These are phyloP conservation scores for Simplicillium aogashimaense DNA, from an alignment of 2,329 filamentous ascomycete genomes.

Conservation along the genomic window DNA sequence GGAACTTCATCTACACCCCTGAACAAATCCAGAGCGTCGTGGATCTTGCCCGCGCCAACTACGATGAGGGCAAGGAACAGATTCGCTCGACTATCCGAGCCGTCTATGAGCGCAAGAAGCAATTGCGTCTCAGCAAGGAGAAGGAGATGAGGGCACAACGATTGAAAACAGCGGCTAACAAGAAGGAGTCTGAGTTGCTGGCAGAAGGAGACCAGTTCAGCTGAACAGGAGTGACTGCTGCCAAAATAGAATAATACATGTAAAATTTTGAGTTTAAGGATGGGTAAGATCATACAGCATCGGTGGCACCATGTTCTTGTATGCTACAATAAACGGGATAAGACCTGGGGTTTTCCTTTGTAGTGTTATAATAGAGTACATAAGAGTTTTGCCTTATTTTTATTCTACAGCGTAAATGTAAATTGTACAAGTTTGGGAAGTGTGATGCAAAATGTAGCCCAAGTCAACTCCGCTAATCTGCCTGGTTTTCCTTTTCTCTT, in stretches of 20 bases:
- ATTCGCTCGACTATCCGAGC: slow-evolving; percentile 71
- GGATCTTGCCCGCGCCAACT: slow-evolving; percentile 75
- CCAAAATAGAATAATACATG: too few species aligned
- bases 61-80: slow-evolving; percentile 68
- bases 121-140: slow-evolving; percentile 46
- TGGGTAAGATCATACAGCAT: not conserved
- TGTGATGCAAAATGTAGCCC: slow-evolving; percentile 10
- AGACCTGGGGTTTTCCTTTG: slow-evolving; percentile 9
- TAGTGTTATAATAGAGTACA: slow-evolving; percentile 9
- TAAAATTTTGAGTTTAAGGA: not conserved
- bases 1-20: slow-evolving; percentile 95
- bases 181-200: slow-evolving; percentile 44
- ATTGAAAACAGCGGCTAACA: slow-evolving; percentile 35
- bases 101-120: slow-evolving; percentile 88
- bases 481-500: slow-evolving; percentile 6
- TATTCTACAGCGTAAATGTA: slow-evolving; percentile 25
- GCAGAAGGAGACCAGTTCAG: slow-evolving; percentile 60
- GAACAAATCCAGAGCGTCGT: slow-evolving; percentile 84
- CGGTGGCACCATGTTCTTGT: too few species aligned
- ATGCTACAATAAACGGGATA: not conserved
- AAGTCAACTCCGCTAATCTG: slow-evolving; percentile 2
- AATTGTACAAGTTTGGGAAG: slow-evolving; percentile 19
- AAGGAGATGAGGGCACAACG: slow-evolving; percentile 24
- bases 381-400: slow-evolving; percentile 8
- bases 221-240: slow-evolving; percentile 15